A percentile compares a stretch with the other conserved stretches of the same genome.
These are phyloP conservation scores for Eimeria tenella DNA, from an alignment of 169 alveolate species.

Conservation along the genomic window DNA sequence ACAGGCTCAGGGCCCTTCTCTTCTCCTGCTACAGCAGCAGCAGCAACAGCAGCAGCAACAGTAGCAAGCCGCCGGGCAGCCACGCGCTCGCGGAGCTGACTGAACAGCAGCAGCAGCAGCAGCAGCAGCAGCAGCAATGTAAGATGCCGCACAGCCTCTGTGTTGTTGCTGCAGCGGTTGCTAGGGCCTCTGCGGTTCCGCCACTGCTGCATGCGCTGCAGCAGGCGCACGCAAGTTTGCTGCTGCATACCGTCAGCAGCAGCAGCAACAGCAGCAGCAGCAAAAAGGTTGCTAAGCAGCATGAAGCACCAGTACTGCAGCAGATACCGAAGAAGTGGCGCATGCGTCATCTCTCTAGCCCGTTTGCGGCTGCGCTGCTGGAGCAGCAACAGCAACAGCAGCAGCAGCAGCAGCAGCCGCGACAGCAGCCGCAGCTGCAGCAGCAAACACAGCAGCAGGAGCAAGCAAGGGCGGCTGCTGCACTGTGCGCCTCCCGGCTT, in stretches of 20 bases:
- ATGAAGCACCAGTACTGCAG: neutral
- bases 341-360: neutral
- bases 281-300: neutral
- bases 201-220: neutral
- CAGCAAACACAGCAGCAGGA: neutral
- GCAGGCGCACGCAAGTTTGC: conserved; percentile 5
- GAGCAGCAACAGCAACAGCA: neutral
- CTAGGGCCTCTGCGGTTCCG: neutral
- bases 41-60: conserved; percentile 3
- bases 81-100: too few species aligned
- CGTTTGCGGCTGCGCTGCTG: neutral
- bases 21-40: conserved; percentile 30
- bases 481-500: conserved; percentile 5
- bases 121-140: neutral
- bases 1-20: neutral
- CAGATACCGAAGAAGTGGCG: neutral
- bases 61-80: neutral
- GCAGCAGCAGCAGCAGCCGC: conserved; percentile 50
- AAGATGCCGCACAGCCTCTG: neutral
- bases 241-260: conserved; percentile 9
- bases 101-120: too few species aligned
- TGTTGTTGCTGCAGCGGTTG: conserved; percentile 20
- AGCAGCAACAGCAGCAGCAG: conserved; percentile 2
- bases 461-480: neutral
- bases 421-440: neutral